phyloP scores from a whole-genome alignment of 495 filamentous ascomycete genomes.

The Gamarada debralockiae region DNA sequence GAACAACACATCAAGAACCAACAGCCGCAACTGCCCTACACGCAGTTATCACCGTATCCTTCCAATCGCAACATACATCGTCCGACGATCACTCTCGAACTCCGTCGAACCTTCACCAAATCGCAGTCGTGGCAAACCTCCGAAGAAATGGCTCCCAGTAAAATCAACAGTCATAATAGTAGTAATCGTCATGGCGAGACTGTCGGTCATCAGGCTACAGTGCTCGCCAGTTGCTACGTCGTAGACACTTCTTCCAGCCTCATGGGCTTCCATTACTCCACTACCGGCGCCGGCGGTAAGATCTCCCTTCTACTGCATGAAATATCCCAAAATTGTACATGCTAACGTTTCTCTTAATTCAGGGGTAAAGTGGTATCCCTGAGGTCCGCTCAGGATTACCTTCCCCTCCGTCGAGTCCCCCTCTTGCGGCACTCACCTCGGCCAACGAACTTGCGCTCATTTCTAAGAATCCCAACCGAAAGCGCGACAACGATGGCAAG shows the following conservation, averaged over 20 bases:
- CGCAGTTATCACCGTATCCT: neutral
- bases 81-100: constrained; percentile 3
- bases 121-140: constrained; percentile 29
- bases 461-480: constrained; percentile 38
- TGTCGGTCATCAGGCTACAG: constrained; percentile 53
- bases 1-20: neutral
- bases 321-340: neutral
- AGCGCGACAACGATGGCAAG: constrained; percentile 30
- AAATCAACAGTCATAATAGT: constrained; percentile 64
- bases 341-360: constrained; percentile 11
- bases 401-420: constrained; percentile 76
- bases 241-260: constrained; percentile 51
- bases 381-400: constrained; percentile 78
- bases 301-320: constrained; percentile 8
- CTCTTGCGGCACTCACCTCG: constrained; percentile 62
- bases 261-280: constrained; percentile 89
- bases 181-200: constrained; percentile 60
- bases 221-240: constrained; percentile 84
- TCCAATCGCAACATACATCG: neutral
- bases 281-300: constrained; percentile 75
- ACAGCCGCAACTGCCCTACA: neutral
- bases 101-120: constrained; percentile 1
- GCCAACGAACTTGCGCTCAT: constrained; percentile 57
- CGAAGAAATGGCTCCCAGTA: constrained; percentile 54
- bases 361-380: constrained; percentile 96